phyloP scores from a whole-genome alignment of 306 rosid species.

The Argentina anserina region DNA sequence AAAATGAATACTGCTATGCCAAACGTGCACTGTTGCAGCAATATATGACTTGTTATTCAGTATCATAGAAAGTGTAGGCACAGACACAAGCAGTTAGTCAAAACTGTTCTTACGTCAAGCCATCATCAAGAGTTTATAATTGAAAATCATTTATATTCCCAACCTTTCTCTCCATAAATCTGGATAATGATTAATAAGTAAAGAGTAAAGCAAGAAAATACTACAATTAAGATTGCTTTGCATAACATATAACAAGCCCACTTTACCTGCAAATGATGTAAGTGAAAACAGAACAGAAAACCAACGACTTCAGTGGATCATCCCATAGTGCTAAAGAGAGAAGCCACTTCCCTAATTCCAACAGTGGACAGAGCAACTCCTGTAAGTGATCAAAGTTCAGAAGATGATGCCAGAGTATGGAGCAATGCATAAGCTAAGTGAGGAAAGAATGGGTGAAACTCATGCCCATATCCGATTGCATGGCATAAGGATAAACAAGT shows the following conservation, averaged over 20 bases:
- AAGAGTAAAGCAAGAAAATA: conserved; percentile 18
- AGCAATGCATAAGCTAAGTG: background rate
- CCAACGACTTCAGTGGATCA: conserved; percentile 72
- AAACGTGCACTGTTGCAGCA: background rate
- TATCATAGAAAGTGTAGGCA: background rate
- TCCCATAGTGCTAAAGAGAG: conserved; percentile 78
- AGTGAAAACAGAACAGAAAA: conserved; percentile 62
- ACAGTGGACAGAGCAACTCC: conserved; percentile 84
- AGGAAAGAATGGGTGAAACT: conserved; percentile 3
- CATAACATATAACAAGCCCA: conserved; percentile 6
- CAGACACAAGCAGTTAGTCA: background rate
- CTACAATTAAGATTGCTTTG: background rate
- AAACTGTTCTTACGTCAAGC: background rate
- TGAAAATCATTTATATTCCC: background rate
- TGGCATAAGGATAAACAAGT: background rate
- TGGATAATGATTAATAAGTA: background rate
- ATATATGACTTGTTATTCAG: too few species aligned
- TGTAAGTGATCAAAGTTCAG: conserved; percentile 36
- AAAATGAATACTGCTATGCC: background rate
- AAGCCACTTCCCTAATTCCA: conserved; percentile 59
- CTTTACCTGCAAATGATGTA: conserved; percentile 77
- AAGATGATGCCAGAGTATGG: conserved; percentile 7
- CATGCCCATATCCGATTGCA: background rate
- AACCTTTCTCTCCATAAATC: background rate
- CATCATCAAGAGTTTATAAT: background rate